These are phyloP conservation scores for Sistotremastrum niveocremeum DNA, from an alignment of 768 basidiomycete genomes.

Conservation along the genomic window DNA sequence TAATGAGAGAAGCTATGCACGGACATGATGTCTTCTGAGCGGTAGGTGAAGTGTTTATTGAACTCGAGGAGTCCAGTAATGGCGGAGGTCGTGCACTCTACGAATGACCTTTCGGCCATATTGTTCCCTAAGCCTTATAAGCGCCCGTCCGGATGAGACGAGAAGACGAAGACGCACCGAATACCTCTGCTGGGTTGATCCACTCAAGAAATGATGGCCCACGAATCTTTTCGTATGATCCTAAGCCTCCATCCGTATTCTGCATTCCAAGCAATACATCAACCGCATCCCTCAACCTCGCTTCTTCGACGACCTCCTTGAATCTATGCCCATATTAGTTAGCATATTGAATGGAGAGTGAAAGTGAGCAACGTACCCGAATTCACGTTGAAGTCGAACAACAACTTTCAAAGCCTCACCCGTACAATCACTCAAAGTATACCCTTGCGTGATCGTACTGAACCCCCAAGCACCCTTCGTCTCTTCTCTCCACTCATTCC, in stretches of 20 bases:
- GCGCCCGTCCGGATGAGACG: background rate
- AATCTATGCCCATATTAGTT: constrained; percentile 45
- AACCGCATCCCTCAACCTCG: constrained; percentile 69
- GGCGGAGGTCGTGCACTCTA: constrained; percentile 94
- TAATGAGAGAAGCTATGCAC: constrained; percentile 16
- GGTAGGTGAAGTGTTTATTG: constrained; percentile 72
- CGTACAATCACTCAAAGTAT: constrained; percentile 90
- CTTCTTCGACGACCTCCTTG: constrained; percentile 53
- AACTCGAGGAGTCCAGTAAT: constrained; percentile 85
- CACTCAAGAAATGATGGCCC: constrained; percentile 69
- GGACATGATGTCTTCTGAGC: constrained; percentile 61
- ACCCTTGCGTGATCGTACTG: constrained; percentile 88
- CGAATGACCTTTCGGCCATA: constrained; percentile 92
- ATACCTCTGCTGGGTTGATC: constrained; percentile 93
- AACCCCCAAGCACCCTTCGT: constrained; percentile 69
- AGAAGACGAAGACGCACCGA: constrained; percentile 41
- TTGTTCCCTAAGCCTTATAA: constrained; percentile 51
- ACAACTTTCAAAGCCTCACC: constrained; percentile 90
- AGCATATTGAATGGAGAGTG: constrained; percentile 4
- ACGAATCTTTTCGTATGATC: constrained; percentile 84
- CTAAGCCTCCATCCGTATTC: constrained; percentile 80
- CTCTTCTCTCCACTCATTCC: constrained; percentile 37
- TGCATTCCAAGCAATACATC: constrained; percentile 80
- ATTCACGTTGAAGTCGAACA: constrained; percentile 69
- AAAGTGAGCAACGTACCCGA: constrained; percentile 25